Evolutionary conservation across 176 grass and related monocot genomes (phyloP).

Genomic region (Cenchrus purpureus): DNA sequence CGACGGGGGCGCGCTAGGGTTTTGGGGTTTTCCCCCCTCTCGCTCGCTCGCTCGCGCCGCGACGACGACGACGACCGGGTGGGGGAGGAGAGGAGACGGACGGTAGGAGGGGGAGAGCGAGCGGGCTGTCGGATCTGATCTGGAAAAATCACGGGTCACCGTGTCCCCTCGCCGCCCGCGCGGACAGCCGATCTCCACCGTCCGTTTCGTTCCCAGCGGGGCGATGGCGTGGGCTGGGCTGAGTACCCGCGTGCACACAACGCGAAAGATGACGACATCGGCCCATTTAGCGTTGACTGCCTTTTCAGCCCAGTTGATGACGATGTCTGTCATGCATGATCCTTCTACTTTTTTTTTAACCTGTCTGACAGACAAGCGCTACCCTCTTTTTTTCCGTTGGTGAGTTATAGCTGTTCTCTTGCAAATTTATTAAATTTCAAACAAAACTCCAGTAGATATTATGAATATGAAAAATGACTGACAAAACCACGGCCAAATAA

Average conservation of each 20-base stretch:
- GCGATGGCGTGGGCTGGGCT: not conserved
- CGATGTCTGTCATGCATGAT: no score
- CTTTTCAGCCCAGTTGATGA: not conserved
- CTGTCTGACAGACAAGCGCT: no score
- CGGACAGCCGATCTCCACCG: slow-evolving; percentile 8
- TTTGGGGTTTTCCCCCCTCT: slow-evolving; percentile 33
- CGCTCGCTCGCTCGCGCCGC: not conserved
- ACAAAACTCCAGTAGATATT: not conserved
- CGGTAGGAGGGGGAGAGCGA: no score
- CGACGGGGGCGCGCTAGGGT: slow-evolving; percentile 43
- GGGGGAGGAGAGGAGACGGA: not conserved
- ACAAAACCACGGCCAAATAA: no score
- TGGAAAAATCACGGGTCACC: slow-evolving; percentile 12
- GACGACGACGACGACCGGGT: slow-evolving; percentile 28
- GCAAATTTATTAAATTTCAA: not conserved
- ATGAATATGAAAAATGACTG: no score
- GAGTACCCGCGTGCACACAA: not conserved
- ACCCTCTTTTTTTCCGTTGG: no score
- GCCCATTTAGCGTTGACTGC: not conserved
- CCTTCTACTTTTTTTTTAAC: no score
- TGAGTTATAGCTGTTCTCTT: no score
- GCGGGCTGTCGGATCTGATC: slow-evolving; percentile 38
- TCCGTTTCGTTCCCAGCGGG: not conserved
- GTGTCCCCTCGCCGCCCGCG: not conserved
- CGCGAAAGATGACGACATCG: not conserved